Conservation (phyloP, 768 basidiomycete genomes). For the Calocera cornea region DNA sequence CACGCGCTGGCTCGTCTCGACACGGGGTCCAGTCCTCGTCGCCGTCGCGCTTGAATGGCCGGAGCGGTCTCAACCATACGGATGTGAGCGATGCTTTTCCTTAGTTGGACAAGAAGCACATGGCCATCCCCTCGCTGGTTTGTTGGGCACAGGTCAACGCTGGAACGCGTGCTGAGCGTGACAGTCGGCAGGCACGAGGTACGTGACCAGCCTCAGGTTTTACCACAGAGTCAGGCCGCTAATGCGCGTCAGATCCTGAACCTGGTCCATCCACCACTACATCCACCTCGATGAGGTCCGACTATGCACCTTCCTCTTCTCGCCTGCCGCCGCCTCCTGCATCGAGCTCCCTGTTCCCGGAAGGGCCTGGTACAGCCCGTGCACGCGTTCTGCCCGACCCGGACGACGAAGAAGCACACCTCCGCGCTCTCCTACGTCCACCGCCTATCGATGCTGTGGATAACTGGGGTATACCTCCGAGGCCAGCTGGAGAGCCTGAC, state of each 20-base stretch:
- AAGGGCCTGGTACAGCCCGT: background rate
- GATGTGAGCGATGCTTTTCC: background rate
- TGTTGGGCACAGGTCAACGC: background rate
- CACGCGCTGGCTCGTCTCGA: background rate
- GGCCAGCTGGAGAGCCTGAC: slow-evolving; percentile 41
- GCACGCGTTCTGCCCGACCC: slow-evolving; percentile 2
- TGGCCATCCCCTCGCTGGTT: background rate
- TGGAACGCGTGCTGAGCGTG: background rate
- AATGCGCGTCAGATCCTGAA: background rate
- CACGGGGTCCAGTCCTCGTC: background rate
- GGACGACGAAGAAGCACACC: slow-evolving; percentile 33
- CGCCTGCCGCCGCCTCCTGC: background rate
- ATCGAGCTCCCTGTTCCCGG: background rate
- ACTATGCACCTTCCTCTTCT: background rate
- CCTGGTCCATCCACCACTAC: background rate
- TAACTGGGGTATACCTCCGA: slow-evolving; percentile 68
- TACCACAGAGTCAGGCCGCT: background rate
- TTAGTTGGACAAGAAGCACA: background rate
- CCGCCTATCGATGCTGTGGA: slow-evolving; percentile 47
- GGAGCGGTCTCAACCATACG: background rate
- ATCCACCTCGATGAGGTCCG: background rate
- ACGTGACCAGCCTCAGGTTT: too few relatives aligned
- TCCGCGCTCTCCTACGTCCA: slow-evolving; percentile 46
- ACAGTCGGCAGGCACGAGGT: background rate
- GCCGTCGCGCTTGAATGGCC: background rate